Base-by-base conservation (phyloP, 208 protist species). In the Crithidia sp. region DNA sequence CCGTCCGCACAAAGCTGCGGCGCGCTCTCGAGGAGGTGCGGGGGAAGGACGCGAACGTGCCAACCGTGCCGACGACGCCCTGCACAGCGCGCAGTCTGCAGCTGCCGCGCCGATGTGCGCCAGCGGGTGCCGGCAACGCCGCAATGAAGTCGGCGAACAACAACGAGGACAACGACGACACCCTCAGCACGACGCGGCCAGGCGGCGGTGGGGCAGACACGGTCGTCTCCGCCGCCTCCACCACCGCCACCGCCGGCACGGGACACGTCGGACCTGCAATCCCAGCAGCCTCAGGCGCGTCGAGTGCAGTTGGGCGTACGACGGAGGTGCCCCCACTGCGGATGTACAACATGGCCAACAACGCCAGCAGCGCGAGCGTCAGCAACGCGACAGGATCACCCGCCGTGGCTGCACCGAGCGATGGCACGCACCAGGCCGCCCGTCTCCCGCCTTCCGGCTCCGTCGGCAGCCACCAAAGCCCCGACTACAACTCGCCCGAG, bases 1-100 rank as follows among this genome's bases (percentile, higher is more conserved):
- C 65, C 5, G 76, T 88, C 47, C 82, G 64, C 47, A 74, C 40
- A 0, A 37, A 75, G 66, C 72, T 88, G 53, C 71, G 66, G 13
- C 65, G 61, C 16, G 58, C 68, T 10, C 63, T 68, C 39, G 67
- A 77, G 62, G 54, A 72, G 40, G 37, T 77, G 62, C 55, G 53
- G 28, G 4, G n/a, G 7, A 59, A 61, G 47, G 67, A 74, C 67
- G 70, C 67, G 69, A 57, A 14, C 37, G 62, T 39, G 16, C 16
- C 67, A 6, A 49, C 17, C 17, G 8, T 54, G 16, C 57, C 67
- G 12, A 68, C 52, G 44, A 67, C 69, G 41, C 62, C 69, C 7
- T 62, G 57, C n/a, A 56, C 36, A 3, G 28, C 58, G 7, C 52
- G 53, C 50, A 57, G 40, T 10, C 17, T 81, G 17, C 67, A 79